A percentile compares a stretch with the other conserved stretches of the same genome.
Conservation (phyloP, 169 alveolate genomes). For the Cryptosporidium viatorum region DNA sequence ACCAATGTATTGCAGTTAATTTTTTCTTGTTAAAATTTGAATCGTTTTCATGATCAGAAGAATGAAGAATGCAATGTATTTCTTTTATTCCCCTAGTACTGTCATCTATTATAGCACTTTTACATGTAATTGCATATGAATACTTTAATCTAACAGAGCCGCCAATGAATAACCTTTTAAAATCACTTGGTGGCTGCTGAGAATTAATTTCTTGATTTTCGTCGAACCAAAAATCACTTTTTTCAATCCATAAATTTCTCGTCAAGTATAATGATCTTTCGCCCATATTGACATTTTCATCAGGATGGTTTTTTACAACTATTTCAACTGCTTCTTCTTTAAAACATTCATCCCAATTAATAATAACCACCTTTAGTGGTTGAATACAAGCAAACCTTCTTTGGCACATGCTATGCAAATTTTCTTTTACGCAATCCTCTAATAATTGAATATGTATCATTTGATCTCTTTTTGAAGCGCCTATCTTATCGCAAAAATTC, state of each 20-base stretch:
- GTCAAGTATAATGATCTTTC: constrained; percentile 16
- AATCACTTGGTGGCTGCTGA: constrained; percentile 52
- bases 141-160: constrained; percentile 63
- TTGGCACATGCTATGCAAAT: constrained; percentile 85
- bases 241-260: constrained; percentile 66
- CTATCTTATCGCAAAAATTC: constrained; percentile 91
- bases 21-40: constrained; percentile 3
- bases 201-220: constrained; percentile 6
- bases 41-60: background rate
- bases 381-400: constrained; percentile 89
- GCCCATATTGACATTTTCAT: constrained; percentile 54
- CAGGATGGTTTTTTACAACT: constrained; percentile 77
- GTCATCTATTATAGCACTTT: constrained; percentile 7
- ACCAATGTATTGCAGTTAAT: constrained; percentile 63
- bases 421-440: constrained; percentile 93
- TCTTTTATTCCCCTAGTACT: background rate
- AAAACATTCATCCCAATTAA: constrained; percentile 75
- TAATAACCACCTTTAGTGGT: constrained; percentile 86
- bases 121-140: constrained; percentile 49
- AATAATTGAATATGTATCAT: constrained; percentile 91
- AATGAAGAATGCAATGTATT: constrained; percentile 36
- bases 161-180: constrained; percentile 39
- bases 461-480: constrained; percentile 96
- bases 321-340: constrained; percentile 78
- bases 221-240: constrained; percentile 63